Evolutionary conservation across 495 filamentous ascomycete genomes (phyloP).

Genomic region (Neohortaea acidophila): DNA sequence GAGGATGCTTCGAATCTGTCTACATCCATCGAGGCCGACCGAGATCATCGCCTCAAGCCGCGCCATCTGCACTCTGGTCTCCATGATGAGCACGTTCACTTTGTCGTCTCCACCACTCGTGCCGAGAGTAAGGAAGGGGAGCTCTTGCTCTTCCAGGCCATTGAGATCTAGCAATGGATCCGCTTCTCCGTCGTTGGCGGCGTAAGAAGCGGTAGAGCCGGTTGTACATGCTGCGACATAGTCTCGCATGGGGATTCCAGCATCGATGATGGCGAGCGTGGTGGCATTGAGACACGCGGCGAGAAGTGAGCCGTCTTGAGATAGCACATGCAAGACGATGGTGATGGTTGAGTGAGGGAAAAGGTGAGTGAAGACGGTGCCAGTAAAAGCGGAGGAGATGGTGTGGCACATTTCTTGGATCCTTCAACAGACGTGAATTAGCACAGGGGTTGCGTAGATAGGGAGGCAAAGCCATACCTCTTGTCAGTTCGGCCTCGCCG

Average conservation of each 20-base stretch:
- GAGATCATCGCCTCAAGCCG: conserved; percentile 82
- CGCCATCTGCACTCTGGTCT: conserved; percentile 61
- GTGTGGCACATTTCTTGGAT: conserved; percentile 65
- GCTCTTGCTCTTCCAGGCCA: conserved; percentile 68
- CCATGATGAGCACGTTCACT: conserved; percentile 66
- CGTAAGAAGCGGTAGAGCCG: conserved; percentile 53
- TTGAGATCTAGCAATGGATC: conserved; percentile 87
- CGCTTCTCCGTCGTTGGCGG: conserved; percentile 46
- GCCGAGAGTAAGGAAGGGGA: conserved; percentile 75
- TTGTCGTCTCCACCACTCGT: conserved; percentile 46
- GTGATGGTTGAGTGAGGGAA: conserved; percentile 78
- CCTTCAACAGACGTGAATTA: conserved; percentile 46
- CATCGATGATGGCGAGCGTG: conserved; percentile 84
- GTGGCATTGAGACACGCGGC: conserved; percentile 82
- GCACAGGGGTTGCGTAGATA: not conserved
- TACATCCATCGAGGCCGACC: conserved; percentile 83
- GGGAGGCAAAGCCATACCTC: conserved; percentile 31
- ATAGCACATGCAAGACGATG: conserved; percentile 73
- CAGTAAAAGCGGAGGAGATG: conserved; percentile 55
- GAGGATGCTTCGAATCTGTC: conserved; percentile 62
- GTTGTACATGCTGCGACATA: conserved; percentile 80
- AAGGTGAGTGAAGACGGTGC: conserved; percentile 64
- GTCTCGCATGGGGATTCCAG: conserved; percentile 85
- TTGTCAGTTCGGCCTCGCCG: conserved; percentile 57
- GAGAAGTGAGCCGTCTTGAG: conserved; percentile 77